phyloP scores from a whole-genome alignment of 805 yeast species.

The Saccharomycopsis schoenii region DNA sequence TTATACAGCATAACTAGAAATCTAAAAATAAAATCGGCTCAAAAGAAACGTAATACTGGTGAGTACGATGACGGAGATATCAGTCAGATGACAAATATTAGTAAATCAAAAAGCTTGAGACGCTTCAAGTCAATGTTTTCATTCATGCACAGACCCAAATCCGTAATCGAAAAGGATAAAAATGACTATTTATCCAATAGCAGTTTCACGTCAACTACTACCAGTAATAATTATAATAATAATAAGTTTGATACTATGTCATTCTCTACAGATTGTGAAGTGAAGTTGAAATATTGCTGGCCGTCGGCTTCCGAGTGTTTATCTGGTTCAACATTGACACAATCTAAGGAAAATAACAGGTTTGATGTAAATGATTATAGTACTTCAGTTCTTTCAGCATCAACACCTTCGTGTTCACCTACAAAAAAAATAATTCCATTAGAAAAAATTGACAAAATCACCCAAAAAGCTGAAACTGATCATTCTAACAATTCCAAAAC shows the following conservation, averaged over 20 bases:
- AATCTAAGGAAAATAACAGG: neutral
- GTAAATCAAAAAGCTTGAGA: neutral
- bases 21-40: neutral
- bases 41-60: neutral
- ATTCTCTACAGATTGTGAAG: neutral
- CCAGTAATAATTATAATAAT: neutral
- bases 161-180: neutral
- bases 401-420: neutral
- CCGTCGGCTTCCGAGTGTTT: neutral
- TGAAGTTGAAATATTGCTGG: neutral
- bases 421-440: neutral
- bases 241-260: neutral
- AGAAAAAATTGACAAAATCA: neutral
- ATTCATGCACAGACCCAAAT: neutral
- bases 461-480: neutral
- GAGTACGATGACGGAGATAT: neutral
- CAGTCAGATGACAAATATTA: neutral
- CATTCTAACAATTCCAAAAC: neutral
- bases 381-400: neutral
- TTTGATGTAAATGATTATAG: neutral
- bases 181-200: neutral
- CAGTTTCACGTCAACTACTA: neutral
- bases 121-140: neutral
- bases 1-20: neutral
- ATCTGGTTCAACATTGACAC: neutral